Evolutionary conservation across 1,284 basidiomycete species (phyloP).

Genomic region (Neolentinus lepideus): DNA sequence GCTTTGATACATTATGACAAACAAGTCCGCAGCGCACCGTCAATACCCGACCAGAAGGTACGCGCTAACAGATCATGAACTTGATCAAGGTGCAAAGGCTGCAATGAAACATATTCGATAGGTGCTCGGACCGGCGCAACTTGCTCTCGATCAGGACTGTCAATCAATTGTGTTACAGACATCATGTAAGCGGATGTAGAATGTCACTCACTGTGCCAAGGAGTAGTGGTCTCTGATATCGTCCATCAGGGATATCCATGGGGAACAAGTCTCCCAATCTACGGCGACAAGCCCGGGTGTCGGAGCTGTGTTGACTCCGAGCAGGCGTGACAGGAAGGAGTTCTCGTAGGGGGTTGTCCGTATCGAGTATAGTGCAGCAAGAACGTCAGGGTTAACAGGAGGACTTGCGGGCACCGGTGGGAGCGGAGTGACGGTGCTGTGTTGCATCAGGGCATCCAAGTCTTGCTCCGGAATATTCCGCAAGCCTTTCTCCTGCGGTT

Average conservation of each 20-base stretch:
- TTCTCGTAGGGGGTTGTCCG: constrained; percentile 51
- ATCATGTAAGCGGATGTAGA: background rate
- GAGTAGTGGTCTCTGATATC: constrained; percentile 60
- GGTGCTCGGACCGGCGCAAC: constrained; percentile 36
- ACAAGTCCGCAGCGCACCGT: constrained; percentile 45
- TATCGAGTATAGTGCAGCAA: constrained; percentile 48
- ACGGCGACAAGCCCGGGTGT: constrained; percentile 32
- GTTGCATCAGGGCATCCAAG: background rate
- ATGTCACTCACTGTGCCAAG: constrained; percentile 44
- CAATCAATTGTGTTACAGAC: constrained; percentile 2
- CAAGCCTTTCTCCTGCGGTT: background rate
- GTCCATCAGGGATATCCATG: constrained; percentile 69
- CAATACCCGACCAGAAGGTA: constrained; percentile 67
- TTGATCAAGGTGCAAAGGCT: constrained; percentile 52
- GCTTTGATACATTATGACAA: constrained; percentile 1
- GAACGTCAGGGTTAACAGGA: constrained; percentile 31
- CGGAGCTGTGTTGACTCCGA: constrained; percentile 23
- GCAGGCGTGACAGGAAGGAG: constrained; percentile 57
- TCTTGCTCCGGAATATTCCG: background rate
- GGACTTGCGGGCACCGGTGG: constrained; percentile 8
- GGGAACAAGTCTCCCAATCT: constrained; percentile 63
- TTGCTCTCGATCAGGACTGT: constrained; percentile 48
- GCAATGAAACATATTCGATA: constrained; percentile 57
- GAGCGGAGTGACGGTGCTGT: constrained; percentile 12
- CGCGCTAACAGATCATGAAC: constrained; percentile 60